Evolutionary conservation across 2,329 filamentous ascomycete genomes (phyloP), one percentile per base, ranked within the genome.

Genomic region (Ophiostoma angusticollis): DNA sequence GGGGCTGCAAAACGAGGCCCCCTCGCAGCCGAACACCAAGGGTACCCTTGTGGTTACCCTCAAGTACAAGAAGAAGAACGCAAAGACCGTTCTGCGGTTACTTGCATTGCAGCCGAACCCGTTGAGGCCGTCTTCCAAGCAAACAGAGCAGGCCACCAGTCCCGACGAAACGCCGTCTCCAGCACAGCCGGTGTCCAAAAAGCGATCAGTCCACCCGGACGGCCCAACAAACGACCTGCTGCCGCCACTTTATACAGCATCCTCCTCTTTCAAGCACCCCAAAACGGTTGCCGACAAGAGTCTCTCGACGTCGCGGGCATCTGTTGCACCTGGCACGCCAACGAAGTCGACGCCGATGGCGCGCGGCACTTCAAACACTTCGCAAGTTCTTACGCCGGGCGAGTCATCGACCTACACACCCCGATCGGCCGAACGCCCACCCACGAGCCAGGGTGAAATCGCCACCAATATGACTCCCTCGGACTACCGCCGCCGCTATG

Each of bases 351-450:
- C 61, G 2, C 54, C 67, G 40, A 73, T 73, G 68, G 68, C 64
- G 5, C 65, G 70, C 4, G 68, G 65, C 24, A 61, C 67, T 36
- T 73, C 71, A 1, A 70, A 55, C 51, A 70, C 67, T 49, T 74
- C 70, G 1, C 58, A 67, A 43, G 63, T 60, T 7, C 59, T 65
- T 30, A 74, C 71, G 1, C 70, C 71, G 0, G 65, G 67, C 16
- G 64, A 65, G 7, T 48, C 57, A 3, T 58, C 58, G 34, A 62
- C 53, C 35, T 51, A 60, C 31, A 67, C 64, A 3, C 63, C 64
- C 3, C 58, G 61, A 5, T 50, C 57, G 3, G 55, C 50, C 39
- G 58, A 60, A 31, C 57, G 58, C n/a, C 60, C 57, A 2, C 55
- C 58, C 1, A 54, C 57, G 6, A 58, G 62, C 35, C 51, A 55